Percentiles rank a stretch among this genome's conserved stretches.
phyloP scores from a whole-genome alignment of 352 stramenopile species.

The Saprolegnia diclina region DNA sequence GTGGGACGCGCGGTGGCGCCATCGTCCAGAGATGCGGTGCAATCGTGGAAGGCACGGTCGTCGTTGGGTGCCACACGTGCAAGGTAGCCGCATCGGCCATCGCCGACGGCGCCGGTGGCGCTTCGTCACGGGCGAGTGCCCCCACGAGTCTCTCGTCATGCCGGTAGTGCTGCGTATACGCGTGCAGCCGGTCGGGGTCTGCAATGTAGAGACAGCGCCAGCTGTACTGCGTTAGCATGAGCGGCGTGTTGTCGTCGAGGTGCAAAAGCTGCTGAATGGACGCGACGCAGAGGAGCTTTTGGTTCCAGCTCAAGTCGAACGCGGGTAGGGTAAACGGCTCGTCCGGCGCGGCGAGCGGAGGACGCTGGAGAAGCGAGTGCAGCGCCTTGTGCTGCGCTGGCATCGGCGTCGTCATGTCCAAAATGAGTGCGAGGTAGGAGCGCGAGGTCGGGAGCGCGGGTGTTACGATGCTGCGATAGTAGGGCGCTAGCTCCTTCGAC shows the following conservation, averaged over 20 bases:
- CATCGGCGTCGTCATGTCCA: not conserved
- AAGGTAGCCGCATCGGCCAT: not conserved
- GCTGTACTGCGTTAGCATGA: not conserved
- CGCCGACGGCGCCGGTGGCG: not conserved
- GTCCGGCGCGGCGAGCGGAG: not conserved
- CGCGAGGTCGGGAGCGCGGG: not conserved
- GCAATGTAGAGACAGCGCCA: not conserved
- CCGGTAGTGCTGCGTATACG: not conserved
- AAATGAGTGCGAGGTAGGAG: not conserved
- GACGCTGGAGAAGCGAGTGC: constrained; percentile 7
- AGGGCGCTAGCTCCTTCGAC: not conserved
- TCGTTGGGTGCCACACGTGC: not conserved
- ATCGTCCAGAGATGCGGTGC: not conserved
- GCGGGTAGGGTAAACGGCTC: not conserved
- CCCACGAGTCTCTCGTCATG: not conserved
- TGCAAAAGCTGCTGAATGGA: not conserved
- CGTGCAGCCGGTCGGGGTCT: not conserved
- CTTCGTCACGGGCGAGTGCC: not conserved
- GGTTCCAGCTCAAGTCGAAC: not conserved
- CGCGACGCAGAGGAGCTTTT: not conserved
- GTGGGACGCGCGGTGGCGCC: not conserved
- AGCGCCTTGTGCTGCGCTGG: not conserved
- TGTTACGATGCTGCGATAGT: too few species aligned
- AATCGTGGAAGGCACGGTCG: not conserved
- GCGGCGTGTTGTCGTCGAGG: not conserved